Base-by-base conservation (phyloP, 192 early-diverging fungal species). In the Allomyces macrogynus region DNA sequence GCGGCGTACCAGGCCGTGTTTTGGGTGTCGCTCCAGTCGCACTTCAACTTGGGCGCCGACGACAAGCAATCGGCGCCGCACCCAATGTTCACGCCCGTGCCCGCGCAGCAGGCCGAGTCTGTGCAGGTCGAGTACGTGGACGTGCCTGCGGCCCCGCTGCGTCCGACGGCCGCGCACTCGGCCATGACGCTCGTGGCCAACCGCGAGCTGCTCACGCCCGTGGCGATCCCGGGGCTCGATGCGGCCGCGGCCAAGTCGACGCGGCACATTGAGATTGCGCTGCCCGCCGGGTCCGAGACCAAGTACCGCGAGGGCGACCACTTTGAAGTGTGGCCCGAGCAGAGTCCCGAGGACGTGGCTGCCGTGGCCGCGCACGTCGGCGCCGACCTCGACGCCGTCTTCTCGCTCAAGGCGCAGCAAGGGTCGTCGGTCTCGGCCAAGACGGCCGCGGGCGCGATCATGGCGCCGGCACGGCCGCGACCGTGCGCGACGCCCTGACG, bases 401-500 rank as follows among this genome's bases (percentile, higher is more conserved):
- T 57, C 9, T 57, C 54, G 27, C 18, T 67, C 26, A 22, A 14
- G 24, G 8, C 32, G 32, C 32, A 40, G 4, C 32, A 40, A 40
- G 27, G 62, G 14, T 14, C 14, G 12, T 14, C 62, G 20, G 62
- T 27, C 62, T n/a, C 12, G 14, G 62, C 24, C 62, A 32, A 32
- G 24, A 18, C 27, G 62, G 23, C 24, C 20, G 62, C 27, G 14
- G 24, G 62, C 62, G 23, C 22, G 20, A 62, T 62, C 22, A 23
- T 14, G 14, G 18, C 62, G 32, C 32, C 7, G 20, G 7, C 8
- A 79, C 72, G 1, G 77, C 80, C 8, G 75, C 70, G 44, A 78
- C 77, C n/a, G 64, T 82, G 18, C 64, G 74, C 54, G 69, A 81
- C 64, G 68, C 77, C 3, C 61, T 82, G 5, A 71, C 64, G 18